Evolutionary conservation across 176 grass and related monocot genomes (phyloP), one percentile per base, ranked within the genome.

Genomic region (Cymbopogon citratus): DNA sequence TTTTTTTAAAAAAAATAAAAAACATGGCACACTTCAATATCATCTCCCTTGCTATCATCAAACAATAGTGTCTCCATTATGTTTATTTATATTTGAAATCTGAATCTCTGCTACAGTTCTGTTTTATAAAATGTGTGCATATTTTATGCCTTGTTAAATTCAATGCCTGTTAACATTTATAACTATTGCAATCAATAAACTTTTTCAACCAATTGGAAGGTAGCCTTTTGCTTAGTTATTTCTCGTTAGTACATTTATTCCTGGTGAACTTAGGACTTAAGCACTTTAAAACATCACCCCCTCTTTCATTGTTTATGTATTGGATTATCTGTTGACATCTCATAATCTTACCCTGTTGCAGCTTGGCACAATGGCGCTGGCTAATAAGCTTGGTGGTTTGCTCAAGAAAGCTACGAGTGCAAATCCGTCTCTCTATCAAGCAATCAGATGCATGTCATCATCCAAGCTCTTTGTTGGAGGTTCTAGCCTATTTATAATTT

Each of bases 371-470:
- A 95, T 93, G 96, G 91, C 87, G 8, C 75, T 99, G 23, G 71
- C 80, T 21, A 89, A 83, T 81, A 99, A 86, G 77, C 59, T 99
- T 68, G 89, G 97, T 45, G 69, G 45, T 81, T 83, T 99, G 14
- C 77, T 99, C 38, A 96, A 99, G 93, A 85, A 90, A 74, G 80
- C 83, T 46, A 85, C 86, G 0, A 80, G 89, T 57, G 86, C 87
- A 4, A 91, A 76, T 74, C 87, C 85, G 12, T 65, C 89, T 49
- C 41, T 99, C 21, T 90, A 81, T 52, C 93, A 99, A 52, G 74
- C 97, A 54, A 85, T 95, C 78, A 68, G 97, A 93, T 99, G 85
- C 89, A 99, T 99, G 97, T 95, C 96, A 68, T 95, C 96, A 68
- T 95, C 97, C 35, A 99, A 96, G 89, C 61, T 95, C 18, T 95